A percentile compares a stretch with the other conserved stretches of the same genome.
These are phyloP conservation scores for Stipa capillata DNA, from an alignment of 176 grass and related monocot species.

Conservation along the genomic window DNA sequence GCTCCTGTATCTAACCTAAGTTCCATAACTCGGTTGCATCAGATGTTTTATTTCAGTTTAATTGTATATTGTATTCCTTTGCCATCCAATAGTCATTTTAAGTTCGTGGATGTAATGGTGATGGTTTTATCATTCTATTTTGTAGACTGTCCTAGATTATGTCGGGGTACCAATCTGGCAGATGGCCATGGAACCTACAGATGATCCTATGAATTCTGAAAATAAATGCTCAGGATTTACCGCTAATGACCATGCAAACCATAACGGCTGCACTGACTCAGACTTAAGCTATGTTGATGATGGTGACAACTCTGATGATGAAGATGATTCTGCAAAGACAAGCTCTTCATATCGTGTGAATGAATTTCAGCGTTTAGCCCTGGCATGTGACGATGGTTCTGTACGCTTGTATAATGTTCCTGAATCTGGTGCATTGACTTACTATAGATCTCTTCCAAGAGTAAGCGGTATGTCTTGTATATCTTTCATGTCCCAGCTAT, in stretches of 20 bases:
- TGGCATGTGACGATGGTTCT: constrained; percentile 92
- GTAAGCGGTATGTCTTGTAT: constrained; percentile 63
- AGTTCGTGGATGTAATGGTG: background rate
- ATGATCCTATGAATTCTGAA: constrained; percentile 29
- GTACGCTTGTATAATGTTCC: constrained; percentile 67
- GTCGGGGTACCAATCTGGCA: constrained; percentile 70
- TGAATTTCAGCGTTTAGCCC: constrained; percentile 47
- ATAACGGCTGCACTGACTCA: constrained; percentile 36
- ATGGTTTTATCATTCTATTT: background rate
- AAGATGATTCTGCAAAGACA: constrained; percentile 29
- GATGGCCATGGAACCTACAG: constrained; percentile 77
- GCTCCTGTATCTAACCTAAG: background rate
- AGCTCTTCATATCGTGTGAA: constrained; percentile 17
- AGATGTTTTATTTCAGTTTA: background rate
- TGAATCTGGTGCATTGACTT: constrained; percentile 63
- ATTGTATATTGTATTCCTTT: background rate
- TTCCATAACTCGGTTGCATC: background rate
- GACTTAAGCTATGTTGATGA: constrained; percentile 67
- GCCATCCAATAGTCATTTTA: background rate
- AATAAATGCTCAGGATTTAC: constrained; percentile 7
- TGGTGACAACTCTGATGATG: constrained; percentile 51
- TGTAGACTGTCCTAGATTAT: constrained; percentile 72
- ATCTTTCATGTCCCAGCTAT: constrained; percentile 16
- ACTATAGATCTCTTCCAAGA: constrained; percentile 76
- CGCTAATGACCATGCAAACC: constrained; percentile 37